Conservation (phyloP, 225 moss, liverwort and hornwort genomes). For the Pleurozium schreberi region DNA sequence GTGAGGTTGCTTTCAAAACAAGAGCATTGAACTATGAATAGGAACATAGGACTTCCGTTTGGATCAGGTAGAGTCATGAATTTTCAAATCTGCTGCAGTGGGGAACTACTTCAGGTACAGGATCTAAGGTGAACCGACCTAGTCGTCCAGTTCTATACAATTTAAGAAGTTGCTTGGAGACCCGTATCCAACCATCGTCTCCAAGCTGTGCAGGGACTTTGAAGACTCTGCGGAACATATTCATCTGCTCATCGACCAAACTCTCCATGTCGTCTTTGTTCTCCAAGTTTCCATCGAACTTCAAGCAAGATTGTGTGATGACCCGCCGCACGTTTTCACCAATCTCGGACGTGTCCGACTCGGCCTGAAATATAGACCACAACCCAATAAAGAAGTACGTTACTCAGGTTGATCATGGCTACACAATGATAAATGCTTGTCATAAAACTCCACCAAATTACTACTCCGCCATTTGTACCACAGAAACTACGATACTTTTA, state of each 20-base stretch:
- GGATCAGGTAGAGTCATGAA: no score
- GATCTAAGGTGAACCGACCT: constrained; percentile 73
- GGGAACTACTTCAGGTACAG: constrained; percentile 38
- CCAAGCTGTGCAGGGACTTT: constrained; percentile 79
- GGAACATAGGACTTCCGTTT: no score
- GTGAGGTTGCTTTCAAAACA: no score
- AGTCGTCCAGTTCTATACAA: constrained; percentile 76
- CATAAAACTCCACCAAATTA: not conserved
- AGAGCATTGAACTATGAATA: no score
- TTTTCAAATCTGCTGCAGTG: constrained; percentile 18
- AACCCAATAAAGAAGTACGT: not conserved
- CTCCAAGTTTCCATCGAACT: constrained; percentile 73
- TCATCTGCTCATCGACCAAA: constrained; percentile 82
- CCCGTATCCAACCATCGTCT: constrained; percentile 81
- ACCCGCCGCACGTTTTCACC: constrained; percentile 47
- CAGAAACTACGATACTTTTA: not conserved
- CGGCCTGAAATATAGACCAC: constrained; percentile 20
- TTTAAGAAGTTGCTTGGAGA: constrained; percentile 75
- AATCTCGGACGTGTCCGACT: constrained; percentile 24
- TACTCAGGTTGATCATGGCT: not conserved
- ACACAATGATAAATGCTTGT: not conserved
- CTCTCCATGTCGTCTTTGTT: constrained; percentile 71
- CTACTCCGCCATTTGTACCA: not conserved
- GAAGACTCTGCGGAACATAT: constrained; percentile 51
- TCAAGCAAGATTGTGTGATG: constrained; percentile 56